phyloP scores from a whole-genome alignment of 768 basidiomycete species.

The Amanita thiersii region DNA sequence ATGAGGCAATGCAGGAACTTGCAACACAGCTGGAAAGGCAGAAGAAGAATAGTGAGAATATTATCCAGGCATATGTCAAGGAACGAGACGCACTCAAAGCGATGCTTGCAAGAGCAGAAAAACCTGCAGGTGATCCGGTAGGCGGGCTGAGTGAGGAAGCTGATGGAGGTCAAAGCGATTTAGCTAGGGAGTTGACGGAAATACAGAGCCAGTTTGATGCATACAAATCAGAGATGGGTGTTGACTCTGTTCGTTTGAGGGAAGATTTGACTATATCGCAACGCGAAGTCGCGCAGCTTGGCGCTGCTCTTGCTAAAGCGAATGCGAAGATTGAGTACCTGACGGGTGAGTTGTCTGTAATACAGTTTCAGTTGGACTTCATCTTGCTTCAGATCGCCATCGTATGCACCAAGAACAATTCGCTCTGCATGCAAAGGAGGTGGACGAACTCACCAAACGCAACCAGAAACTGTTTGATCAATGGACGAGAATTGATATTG shows the following conservation, averaged over 20 bases:
- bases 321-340: constrained; percentile 77
- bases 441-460: constrained; percentile 59
- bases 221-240: constrained; percentile 72
- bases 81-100: constrained; percentile 81
- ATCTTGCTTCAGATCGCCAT: constrained; percentile 45
- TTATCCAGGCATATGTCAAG: constrained; percentile 75
- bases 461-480: constrained; percentile 70
- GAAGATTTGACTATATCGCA: constrained; percentile 64
- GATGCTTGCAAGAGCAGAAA: constrained; percentile 56
- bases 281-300: constrained; percentile 56
- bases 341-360: constrained; percentile 41
- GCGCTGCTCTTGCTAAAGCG: constrained; percentile 70
- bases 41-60: constrained; percentile 58
- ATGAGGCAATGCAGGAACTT: constrained; percentile 76
- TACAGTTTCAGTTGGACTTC: constrained; percentile 1
- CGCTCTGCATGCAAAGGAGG: constrained; percentile 49
- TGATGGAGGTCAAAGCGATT: constrained; percentile 21
- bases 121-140: constrained; percentile 13
- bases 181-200: constrained; percentile 57
- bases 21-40: constrained; percentile 73
- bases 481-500: constrained; percentile 67
- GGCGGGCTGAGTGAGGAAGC: constrained; percentile 15
- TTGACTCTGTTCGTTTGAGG: constrained; percentile 64
- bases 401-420: constrained; percentile 66
- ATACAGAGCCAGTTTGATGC: constrained; percentile 75